Percentiles rank a stretch among this genome's conserved stretches.
Evolutionary conservation across 768 basidiomycete genomes (phyloP).

Genomic region (Phallus indusiatus): DNA sequence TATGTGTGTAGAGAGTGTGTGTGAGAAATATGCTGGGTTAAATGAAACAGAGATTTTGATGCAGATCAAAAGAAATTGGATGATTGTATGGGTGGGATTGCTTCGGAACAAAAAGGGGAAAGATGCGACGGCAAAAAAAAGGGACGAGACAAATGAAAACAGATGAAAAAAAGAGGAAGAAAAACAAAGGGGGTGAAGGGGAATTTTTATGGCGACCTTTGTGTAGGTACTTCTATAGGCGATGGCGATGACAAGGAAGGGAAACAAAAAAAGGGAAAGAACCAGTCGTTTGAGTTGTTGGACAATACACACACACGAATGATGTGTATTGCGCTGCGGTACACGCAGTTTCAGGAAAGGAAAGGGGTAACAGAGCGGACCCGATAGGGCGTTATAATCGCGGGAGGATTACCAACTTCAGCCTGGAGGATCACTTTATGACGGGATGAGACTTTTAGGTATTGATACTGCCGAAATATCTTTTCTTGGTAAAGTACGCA

Average conservation of each 20-base stretch:
- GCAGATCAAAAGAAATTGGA: background rate
- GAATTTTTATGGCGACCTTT: background rate
- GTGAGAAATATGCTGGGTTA: background rate
- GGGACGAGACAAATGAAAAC: background rate
- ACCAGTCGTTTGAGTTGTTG: background rate
- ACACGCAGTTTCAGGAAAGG: background rate
- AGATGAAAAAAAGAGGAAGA: background rate
- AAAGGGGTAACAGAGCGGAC: background rate
- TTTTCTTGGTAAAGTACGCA: background rate
- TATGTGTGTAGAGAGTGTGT: background rate
- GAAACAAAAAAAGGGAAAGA: background rate
- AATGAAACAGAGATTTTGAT: background rate
- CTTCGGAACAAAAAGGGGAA: background rate
- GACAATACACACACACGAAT: background rate
- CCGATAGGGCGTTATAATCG: background rate
- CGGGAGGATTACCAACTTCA: background rate
- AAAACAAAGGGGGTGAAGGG: background rate
- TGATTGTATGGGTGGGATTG: background rate
- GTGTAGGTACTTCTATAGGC: background rate
- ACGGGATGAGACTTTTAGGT: background rate
- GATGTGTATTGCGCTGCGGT: background rate
- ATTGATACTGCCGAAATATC: background rate
- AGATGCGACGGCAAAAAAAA: background rate
- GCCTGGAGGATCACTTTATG: background rate
- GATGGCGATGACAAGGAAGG: background rate